Conservation (phyloP, 2,329 filamentous ascomycete genomes). For the Ascochyta pisi region DNA sequence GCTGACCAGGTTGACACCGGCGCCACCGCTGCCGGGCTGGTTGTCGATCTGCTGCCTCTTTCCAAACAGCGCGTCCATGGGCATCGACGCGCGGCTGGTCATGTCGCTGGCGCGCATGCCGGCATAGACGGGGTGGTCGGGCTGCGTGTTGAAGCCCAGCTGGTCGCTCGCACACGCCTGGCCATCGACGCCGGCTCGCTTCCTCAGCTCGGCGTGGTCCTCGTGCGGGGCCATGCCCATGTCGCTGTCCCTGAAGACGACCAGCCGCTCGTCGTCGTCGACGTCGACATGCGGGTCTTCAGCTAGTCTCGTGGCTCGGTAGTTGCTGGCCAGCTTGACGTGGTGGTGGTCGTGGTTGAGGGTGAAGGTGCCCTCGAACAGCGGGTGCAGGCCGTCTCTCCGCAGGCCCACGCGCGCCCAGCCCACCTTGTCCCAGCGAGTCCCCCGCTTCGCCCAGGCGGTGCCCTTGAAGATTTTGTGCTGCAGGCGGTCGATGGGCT, state of each 20-base stretch:
- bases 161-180: conserved; percentile 73
- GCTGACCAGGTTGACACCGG: conserved; percentile 76
- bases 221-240: conserved; percentile 56
- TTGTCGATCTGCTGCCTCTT: conserved; percentile 71
- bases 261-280: conserved; percentile 75
- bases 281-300: conserved; percentile 71
- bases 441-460: conserved; percentile 76
- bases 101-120: conserved; percentile 60
- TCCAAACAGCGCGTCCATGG: conserved; percentile 72
- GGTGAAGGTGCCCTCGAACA: conserved; percentile 91
- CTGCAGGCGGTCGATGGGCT: conserved; percentile 72
- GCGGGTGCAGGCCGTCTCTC: conserved; percentile 75
- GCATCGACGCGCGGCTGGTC: conserved; percentile 63
- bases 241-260: conserved; percentile 92
- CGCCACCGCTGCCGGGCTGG: conserved; percentile 73
- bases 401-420: conserved; percentile 85
- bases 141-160: conserved; percentile 79
- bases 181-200: conserved; percentile 47
- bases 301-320: conserved; percentile 71
- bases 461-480: conserved; percentile 87
- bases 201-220: conserved; percentile 71
- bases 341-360: conserved; percentile 85
- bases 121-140: conserved; percentile 70
- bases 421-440: conserved; percentile 82
- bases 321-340: conserved; percentile 77